phyloP scores from a whole-genome alignment of 202 grass and related monocot species.

The Panicum hallii region DNA sequence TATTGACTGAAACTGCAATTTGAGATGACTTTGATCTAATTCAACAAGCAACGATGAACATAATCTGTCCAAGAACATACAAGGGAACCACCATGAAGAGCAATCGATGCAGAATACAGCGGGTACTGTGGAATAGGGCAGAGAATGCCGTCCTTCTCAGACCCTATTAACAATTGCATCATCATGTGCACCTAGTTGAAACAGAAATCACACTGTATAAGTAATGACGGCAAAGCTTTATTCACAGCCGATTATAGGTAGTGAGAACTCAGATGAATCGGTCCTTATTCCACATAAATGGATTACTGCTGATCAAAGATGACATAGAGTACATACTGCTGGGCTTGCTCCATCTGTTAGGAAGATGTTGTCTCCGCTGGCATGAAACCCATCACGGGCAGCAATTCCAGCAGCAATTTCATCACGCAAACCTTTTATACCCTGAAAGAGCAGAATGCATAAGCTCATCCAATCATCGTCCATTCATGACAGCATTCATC shows the following conservation, averaged over 20 bases:
- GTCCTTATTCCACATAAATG: constrained; percentile 18
- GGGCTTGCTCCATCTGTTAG: constrained; percentile 94
- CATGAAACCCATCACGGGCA: constrained; percentile 86
- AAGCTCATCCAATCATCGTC: constrained; percentile 25
- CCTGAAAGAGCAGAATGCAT: constrained; percentile 56
- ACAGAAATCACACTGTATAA: constrained; percentile 30
- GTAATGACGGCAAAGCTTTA: neutral
- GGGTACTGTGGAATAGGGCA: constrained; percentile 97
- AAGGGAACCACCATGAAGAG: constrained; percentile 96
- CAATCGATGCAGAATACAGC: constrained; percentile 92
- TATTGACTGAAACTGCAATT: neutral
- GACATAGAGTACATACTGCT: constrained; percentile 58
- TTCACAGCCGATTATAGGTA: neutral
- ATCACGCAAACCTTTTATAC: constrained; percentile 89
- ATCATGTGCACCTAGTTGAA: constrained; percentile 92
- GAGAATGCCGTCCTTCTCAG: constrained; percentile 97
- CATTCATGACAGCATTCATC: constrained; percentile 44
- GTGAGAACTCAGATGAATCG: neutral
- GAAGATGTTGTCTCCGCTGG: constrained; percentile 87
- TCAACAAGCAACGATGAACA: constrained; percentile 5
- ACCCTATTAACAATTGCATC: constrained; percentile 94
- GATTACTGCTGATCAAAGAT: neutral
- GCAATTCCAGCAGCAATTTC: constrained; percentile 88
- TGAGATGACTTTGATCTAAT: constrained; percentile 1
- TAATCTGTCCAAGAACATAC: constrained; percentile 62